phyloP scores from a whole-genome alignment of 345 rosid genomes.

The Bruguiera gymnorhiza region DNA sequence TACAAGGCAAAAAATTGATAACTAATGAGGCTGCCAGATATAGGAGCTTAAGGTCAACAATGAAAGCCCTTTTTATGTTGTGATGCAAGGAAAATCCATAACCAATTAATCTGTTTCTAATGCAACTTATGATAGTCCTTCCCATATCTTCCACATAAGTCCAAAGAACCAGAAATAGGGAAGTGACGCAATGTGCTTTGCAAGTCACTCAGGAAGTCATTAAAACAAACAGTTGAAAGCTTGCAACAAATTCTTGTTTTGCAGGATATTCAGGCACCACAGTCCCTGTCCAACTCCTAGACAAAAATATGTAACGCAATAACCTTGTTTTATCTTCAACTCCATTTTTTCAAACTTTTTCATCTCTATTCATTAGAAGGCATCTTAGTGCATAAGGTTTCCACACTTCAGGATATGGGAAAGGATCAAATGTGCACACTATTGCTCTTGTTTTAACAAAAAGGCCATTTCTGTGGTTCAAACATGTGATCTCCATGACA shows the following conservation, averaged over 20 bases:
- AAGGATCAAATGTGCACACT: too few species aligned
- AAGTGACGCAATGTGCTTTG: not conserved
- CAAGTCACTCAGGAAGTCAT: not conserved
- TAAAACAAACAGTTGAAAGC: not conserved
- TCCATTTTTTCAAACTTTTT: too few species aligned
- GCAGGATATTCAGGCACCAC: not conserved
- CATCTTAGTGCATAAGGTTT: too few species aligned
- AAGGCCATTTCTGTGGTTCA: too few species aligned
- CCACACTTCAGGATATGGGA: too few species aligned
- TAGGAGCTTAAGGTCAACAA: not conserved
- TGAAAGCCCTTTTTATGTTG: not conserved
- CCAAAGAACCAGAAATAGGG: not conserved
- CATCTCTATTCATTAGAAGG: too few species aligned
- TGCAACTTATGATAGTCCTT: not conserved
- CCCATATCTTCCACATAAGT: not conserved
- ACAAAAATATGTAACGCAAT: too few species aligned
- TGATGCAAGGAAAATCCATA: not conserved
- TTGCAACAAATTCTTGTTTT: not conserved
- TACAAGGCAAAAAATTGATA: not conserved
- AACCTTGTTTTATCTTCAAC: too few species aligned
- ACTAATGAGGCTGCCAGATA: not conserved
- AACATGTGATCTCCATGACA: too few species aligned
- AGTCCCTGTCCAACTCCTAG: not conserved
- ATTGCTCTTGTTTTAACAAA: too few species aligned
- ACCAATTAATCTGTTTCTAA: not conserved